Base-by-base conservation (phyloP, 768 basidiomycete species). In the Imleria badia region DNA sequence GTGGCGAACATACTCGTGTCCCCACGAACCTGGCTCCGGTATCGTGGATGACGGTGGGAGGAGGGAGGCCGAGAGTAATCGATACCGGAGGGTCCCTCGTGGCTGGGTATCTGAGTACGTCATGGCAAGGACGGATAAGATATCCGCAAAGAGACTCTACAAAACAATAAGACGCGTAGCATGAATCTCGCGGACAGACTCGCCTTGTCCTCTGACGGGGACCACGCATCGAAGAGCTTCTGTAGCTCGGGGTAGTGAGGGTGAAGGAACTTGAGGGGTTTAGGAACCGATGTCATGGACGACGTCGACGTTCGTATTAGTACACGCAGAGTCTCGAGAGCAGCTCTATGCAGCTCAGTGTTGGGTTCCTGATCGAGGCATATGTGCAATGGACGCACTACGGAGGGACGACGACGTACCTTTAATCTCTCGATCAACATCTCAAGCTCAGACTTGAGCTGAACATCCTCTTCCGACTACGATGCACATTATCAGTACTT, bases 221-320 rank as follows among this genome's bases (percentile, higher is more conserved):
- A 69, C 87, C 94, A 92, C 36, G 85, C 78, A 55, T 91, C 87
- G 70, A 94, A 95, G 26, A 98, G 75, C 22, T 78, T 78, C 71
- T 94, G 89, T 39, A 96, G 81, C 54, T 84, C 86, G 45, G 89
- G 90, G 69, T 96, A 99, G 69, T 94, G 89, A 33, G 94, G 95
- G 52, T 94, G 87, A 30, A 99, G 81, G 74, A 99, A 99, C 75
- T 99, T 99, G 54, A 99, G 81, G 29, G 97, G 97, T 76, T 99
- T 98, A 1, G 97, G 97, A 11, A 99, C 96, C 22, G 94, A 95
- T 12, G 97, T 99, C 96, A 99, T 98, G 7, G 94, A 97, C 15
- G 92, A 95, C 5, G 97, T 99, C 12, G 94, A 94, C 7, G 96
- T 98, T 66, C 93, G 81, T 66, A 98, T 98, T 40, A 98, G 78